Percentiles rank a stretch among this genome's conserved stretches.
Evolutionary conservation across 2,329 filamentous ascomycete genomes (phyloP).

Genomic region (Cyanodermella asteris): DNA sequence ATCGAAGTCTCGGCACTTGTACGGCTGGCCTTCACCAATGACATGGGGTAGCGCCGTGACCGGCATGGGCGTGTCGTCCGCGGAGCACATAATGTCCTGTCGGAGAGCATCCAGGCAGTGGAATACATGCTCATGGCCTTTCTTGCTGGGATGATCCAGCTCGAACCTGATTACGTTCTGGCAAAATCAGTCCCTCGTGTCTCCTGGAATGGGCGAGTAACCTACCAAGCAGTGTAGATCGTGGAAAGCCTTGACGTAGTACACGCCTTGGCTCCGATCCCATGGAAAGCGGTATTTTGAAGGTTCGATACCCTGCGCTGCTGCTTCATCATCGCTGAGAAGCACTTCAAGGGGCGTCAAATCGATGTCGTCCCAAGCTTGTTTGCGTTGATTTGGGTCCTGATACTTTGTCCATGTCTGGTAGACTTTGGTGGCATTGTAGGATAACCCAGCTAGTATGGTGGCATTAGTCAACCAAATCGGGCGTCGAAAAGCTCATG

Average conservation of each 20-base stretch:
- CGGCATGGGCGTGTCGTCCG: slow-evolving; percentile 19
- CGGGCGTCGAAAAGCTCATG: too few relatives aligned
- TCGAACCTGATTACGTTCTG: neutral
- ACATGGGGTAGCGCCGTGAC: slow-evolving; percentile 1
- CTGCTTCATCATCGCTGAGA: slow-evolving; percentile 1
- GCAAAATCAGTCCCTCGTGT: neutral
- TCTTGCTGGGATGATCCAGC: neutral
- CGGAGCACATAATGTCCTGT: slow-evolving; percentile 17
- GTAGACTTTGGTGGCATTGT: too few relatives aligned
- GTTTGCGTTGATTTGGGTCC: too few relatives aligned
- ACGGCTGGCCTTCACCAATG: slow-evolving; percentile 15
- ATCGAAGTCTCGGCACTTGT: too few relatives aligned
- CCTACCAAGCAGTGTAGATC: slow-evolving; percentile 3
- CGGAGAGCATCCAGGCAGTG: slow-evolving; percentile 21
- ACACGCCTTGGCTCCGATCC: slow-evolving; percentile 1
- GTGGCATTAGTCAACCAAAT: too few relatives aligned
- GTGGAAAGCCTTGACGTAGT: slow-evolving; percentile 2
- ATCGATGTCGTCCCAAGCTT: slow-evolving; percentile 3
- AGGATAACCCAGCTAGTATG: too few relatives aligned
- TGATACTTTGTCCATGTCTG: too few relatives aligned
- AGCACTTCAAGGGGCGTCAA: slow-evolving; percentile 1
- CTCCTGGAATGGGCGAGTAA: neutral
- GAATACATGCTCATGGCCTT: slow-evolving; percentile 11
- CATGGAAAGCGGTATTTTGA: slow-evolving; percentile 2
- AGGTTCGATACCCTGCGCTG: neutral